A percentile compares a stretch with the other conserved stretches of the same genome.
phyloP scores from a whole-genome alignment of 768 basidiomycete species.

The Lactarius quietus region DNA sequence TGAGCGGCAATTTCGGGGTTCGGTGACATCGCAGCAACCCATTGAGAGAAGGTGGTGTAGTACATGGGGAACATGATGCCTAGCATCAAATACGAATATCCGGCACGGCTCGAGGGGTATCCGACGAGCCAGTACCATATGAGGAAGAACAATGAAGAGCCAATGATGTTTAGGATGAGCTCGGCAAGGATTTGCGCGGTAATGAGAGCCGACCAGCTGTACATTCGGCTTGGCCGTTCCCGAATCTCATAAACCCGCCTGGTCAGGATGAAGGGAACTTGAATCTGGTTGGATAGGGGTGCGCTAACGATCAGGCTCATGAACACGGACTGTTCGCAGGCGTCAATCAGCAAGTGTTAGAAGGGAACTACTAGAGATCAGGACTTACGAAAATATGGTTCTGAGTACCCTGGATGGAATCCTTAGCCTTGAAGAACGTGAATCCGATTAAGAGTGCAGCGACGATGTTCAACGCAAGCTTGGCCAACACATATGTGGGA shows the following conservation, averaged over 20 bases:
- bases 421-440: conserved; percentile 39
- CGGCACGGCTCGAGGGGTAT: conserved; percentile 37
- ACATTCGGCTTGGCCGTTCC: conserved; percentile 42
- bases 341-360: background rate
- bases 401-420: conserved; percentile 40
- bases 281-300: conserved; percentile 41
- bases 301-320: conserved; percentile 36
- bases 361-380: too few relatives aligned
- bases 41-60: conserved; percentile 41
- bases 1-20: conserved; percentile 41
- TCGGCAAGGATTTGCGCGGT: conserved; percentile 39
- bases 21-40: conserved; percentile 42
- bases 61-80: conserved; percentile 42
- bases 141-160: conserved; percentile 41
- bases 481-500: conserved; percentile 40
- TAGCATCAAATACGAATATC: conserved; percentile 39
- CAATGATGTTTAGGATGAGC: conserved; percentile 42
- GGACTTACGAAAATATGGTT: conserved; percentile 42
- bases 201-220: conserved; percentile 39
- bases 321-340: conserved; percentile 32
- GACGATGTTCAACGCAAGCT: conserved; percentile 37
- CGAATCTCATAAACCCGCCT: conserved; percentile 41
- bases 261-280: conserved; percentile 40
- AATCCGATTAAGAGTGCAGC: conserved; percentile 41
- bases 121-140: conserved; percentile 52